These are phyloP conservation scores for Colletotrichum orchidophilum DNA, from an alignment of 2,329 filamentous ascomycete genomes.

Conservation along the genomic window DNA sequence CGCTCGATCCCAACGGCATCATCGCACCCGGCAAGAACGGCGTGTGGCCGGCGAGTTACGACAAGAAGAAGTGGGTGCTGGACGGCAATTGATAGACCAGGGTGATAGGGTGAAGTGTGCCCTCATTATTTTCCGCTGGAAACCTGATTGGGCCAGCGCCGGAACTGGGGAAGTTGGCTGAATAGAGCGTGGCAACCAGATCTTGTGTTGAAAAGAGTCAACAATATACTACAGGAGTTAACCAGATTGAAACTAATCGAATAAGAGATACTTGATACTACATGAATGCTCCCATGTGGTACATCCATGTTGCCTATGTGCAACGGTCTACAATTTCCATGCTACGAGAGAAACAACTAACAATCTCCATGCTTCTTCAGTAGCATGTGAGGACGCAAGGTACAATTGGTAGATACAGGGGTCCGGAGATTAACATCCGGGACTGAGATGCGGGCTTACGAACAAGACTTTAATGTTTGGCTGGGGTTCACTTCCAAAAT, in stretches of 20 bases:
- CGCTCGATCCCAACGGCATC: constrained; percentile 50
- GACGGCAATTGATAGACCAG: constrained; percentile 23
- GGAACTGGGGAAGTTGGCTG: not conserved
- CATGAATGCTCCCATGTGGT: not conserved
- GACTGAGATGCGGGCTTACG: not conserved
- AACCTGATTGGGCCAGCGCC: not conserved
- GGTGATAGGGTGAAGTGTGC: too few species aligned
- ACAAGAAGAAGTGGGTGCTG: constrained; percentile 32
- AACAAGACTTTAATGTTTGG: not conserved
- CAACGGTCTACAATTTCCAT: not conserved
- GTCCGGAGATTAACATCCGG: constrained; percentile 25
- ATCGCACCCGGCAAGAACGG: constrained; percentile 45
- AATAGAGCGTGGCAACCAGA: not conserved
- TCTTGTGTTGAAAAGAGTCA: not conserved
- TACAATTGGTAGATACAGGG: not conserved
- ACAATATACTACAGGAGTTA: not conserved
- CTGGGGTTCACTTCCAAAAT: not conserved
- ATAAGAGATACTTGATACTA: not conserved
- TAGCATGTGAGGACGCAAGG: not conserved
- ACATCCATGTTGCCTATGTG: not conserved
- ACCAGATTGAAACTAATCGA: not conserved
- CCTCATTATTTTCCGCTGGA: too few species aligned
- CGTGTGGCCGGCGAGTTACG: constrained; percentile 44
- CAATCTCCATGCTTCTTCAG: too few species aligned
- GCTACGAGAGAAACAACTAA: not conserved